Conservation (phyloP, 306 rosid species). For the Sechiopsis laciniata region DNA sequence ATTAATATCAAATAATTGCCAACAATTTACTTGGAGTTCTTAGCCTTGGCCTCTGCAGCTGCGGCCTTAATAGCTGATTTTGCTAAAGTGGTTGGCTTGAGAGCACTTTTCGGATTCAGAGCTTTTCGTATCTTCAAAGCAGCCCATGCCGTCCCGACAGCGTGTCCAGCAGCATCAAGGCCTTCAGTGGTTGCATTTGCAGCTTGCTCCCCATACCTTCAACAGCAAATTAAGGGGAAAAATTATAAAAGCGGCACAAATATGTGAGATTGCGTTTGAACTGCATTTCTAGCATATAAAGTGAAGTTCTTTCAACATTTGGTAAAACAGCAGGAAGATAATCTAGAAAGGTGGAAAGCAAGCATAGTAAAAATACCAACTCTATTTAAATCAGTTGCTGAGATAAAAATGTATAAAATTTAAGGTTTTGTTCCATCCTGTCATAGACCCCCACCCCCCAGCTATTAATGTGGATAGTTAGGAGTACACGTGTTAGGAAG, state of each 20-base stretch:
- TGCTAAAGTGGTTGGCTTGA: conserved; percentile 62
- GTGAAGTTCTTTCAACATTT: not conserved
- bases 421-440: not conserved
- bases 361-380: not conserved
- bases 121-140: conserved; percentile 76
- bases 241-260: not conserved
- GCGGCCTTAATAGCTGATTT: conserved; percentile 68
- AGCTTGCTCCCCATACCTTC: conserved; percentile 89
- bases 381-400: not conserved
- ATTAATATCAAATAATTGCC: not conserved
- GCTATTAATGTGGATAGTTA: not conserved
- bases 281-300: not conserved
- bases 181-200: conserved; percentile 72
- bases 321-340: not conserved
- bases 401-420: not conserved
- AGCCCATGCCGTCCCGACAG: conserved; percentile 81
- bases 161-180: conserved; percentile 87
- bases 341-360: not conserved
- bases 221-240: conserved; percentile 14
- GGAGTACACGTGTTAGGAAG: no score
- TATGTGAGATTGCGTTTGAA: not conserved
- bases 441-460: not conserved
- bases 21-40: conserved; percentile 39
- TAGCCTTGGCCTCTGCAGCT: conserved; percentile 49
- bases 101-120: conserved; percentile 62